Conservation (phyloP, 306 rosid species). For the Alnus rubra region DNA sequence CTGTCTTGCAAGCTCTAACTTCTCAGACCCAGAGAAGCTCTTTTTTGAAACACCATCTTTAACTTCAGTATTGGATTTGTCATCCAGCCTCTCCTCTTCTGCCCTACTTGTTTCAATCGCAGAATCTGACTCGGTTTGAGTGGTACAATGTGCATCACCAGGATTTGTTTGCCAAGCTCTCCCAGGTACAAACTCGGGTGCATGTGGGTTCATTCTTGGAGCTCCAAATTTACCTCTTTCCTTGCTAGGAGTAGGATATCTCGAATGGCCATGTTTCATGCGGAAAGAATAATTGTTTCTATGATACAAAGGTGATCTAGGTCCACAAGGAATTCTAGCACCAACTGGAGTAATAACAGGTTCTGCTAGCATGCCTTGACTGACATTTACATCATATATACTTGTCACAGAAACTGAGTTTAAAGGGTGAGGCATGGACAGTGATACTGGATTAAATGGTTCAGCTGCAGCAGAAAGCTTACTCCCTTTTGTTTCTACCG, state of each 20-base stretch:
- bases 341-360: constrained; percentile 67
- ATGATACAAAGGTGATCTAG: constrained; percentile 77
- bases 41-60: constrained; percentile 36
- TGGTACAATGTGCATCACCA: constrained; percentile 31
- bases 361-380: constrained; percentile 67
- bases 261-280: constrained; percentile 60
- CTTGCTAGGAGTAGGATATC: constrained; percentile 36
- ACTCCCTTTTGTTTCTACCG: constrained; percentile 65
- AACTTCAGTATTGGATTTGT: constrained; percentile 13
- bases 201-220: constrained; percentile 88
- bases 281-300: constrained; percentile 70
- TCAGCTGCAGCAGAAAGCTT: constrained; percentile 96
- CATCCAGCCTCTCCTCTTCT: constrained; percentile 39
- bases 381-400: constrained; percentile 57
- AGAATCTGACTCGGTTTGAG: constrained; percentile 31
- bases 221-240: constrained; percentile 58
- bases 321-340: constrained; percentile 88
- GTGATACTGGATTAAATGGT: constrained; percentile 78
- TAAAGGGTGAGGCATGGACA: constrained; percentile 42
- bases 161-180: constrained; percentile 52
- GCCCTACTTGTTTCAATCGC: constrained; percentile 18
- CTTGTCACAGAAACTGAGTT: constrained; percentile 52
- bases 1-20: constrained; percentile 90
- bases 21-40: constrained; percentile 62
- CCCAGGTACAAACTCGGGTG: constrained; percentile 88